Evolutionary conservation across 805 yeast genomes (phyloP).

Genomic region (Hanseniaspora valbyensis): DNA sequence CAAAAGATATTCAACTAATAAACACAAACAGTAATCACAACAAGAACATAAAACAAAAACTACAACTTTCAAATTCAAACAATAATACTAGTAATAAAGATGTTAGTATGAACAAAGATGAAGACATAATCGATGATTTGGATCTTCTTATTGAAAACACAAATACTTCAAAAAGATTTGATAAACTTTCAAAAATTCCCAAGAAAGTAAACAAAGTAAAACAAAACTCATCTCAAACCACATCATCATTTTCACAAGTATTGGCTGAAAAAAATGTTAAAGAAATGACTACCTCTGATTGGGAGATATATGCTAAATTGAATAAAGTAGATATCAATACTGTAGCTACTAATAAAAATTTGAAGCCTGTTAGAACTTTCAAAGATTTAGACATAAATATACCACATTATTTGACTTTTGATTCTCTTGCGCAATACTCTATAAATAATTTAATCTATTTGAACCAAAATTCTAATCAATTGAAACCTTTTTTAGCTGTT

Average conservation of each 20-base stretch:
- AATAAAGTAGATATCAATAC: constrained; percentile 1
- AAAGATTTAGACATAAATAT: background rate
- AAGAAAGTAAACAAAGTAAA: background rate
- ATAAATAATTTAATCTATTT: background rate
- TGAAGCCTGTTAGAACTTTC: background rate
- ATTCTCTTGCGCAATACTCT: constrained; percentile 1
- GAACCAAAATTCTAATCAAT: background rate
- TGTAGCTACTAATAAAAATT: background rate
- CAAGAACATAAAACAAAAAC: background rate
- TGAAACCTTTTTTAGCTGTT: background rate
- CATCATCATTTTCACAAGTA: background rate
- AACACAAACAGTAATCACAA: background rate
- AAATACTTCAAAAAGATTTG: constrained; percentile 1
- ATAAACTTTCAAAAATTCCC: constrained; percentile 2
- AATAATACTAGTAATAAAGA: background rate
- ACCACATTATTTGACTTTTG: background rate
- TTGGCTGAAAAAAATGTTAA: background rate
- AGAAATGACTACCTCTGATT: constrained; percentile 5
- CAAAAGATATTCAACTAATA: background rate
- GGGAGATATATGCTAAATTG: constrained; percentile 9
- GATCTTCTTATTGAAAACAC: background rate
- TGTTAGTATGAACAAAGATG: background rate
- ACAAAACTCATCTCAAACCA: background rate
- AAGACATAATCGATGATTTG: background rate
- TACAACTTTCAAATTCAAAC: background rate